Evolutionary conservation across 1,139 yeast species (phyloP), one percentile per base, ranked within the genome.

Genomic region (Lodderomyces parapsilosis): DNA sequence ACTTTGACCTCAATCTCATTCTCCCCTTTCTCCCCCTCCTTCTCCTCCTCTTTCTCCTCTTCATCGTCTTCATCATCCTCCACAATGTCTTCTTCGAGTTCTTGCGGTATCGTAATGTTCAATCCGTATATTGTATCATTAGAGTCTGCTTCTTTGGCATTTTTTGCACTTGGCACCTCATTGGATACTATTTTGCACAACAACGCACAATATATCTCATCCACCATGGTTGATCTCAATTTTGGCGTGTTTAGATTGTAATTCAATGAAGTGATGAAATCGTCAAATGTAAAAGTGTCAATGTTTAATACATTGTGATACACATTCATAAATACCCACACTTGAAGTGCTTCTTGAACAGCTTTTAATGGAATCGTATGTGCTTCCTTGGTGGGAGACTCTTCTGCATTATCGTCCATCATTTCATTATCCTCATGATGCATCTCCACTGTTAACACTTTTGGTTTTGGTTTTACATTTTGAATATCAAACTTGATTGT

Each of bases 231-330:
- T 9, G 74, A 72, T 10, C 65, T 58, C 19, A 66, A 73, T 36
- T 72, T 73, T 38, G 74, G 71, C 2, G 33, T 30, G n/a, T 30
- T 14, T 33, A 62, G 56, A 42, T 63, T 65, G 86, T 86, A 79
- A 10, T 74, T 73, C 65, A 88, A 67, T 2, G 86, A 82, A 46
- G 79, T 80, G 4, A 85, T 59, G 55, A 81, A 86, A 56, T 86
- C 94, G 61, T 88, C 96, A 65, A 85, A 86, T 0, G 94, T 83
- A 52, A 87, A 84, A 0, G 86, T 78, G 56, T 85, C 91, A 17
- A 88, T 66, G 13, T 76, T 61, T 40, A 86, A 65, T 1, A 87
- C 81, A 25, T 74, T 74, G 52, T 81, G 81, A 57, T 83, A 88
- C 42, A 86, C 77, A 56, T 87, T 87, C 38, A 87, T 63, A 53